These are phyloP conservation scores for Gracilariopsis chorda DNA, from an alignment of 23 red algal species.

Conservation along the genomic window DNA sequence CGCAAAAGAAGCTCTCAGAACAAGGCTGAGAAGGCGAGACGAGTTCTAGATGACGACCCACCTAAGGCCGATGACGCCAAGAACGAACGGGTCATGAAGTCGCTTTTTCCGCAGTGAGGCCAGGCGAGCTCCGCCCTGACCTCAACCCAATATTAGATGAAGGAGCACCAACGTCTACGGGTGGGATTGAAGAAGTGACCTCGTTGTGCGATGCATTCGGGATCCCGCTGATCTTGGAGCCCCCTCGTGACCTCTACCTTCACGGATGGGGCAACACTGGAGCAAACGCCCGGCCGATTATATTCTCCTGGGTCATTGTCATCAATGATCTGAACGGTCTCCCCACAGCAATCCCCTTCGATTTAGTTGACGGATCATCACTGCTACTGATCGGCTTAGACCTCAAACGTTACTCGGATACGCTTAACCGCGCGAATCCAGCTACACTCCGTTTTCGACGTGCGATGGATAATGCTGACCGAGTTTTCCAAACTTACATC, in stretches of 20 bases:
- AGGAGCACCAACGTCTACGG: conserved; percentile 46
- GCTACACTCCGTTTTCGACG: not conserved
- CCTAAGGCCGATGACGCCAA: too few species aligned
- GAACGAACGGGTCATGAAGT: too few species aligned
- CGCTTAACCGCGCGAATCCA: not conserved
- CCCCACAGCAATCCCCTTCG: not conserved
- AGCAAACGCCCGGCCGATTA: not conserved
- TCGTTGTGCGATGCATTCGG: conserved; percentile 8
- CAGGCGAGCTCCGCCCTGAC: not conserved
- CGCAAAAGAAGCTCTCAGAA: not conserved
- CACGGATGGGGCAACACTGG: conserved; percentile 15
- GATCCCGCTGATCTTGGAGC: not conserved
- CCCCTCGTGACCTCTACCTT: not conserved
- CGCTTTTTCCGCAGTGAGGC: too few species aligned
- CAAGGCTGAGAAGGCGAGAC: not conserved
- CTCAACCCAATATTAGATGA: conserved; percentile 13
- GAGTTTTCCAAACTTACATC: conserved; percentile 20
- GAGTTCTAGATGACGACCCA: too few species aligned
- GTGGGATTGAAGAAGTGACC: not conserved
- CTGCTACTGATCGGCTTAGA: not conserved
- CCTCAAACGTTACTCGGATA: not conserved
- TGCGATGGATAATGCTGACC: not conserved
- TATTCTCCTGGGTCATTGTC: not conserved
- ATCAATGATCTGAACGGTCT: conserved; percentile 17
- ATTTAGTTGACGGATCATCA: not conserved